A percentile compares a stretch with the other conserved stretches of the same genome.
Evolutionary conservation across 805 yeast species (phyloP).

Genomic region (Zygotorulaspora sp.): DNA sequence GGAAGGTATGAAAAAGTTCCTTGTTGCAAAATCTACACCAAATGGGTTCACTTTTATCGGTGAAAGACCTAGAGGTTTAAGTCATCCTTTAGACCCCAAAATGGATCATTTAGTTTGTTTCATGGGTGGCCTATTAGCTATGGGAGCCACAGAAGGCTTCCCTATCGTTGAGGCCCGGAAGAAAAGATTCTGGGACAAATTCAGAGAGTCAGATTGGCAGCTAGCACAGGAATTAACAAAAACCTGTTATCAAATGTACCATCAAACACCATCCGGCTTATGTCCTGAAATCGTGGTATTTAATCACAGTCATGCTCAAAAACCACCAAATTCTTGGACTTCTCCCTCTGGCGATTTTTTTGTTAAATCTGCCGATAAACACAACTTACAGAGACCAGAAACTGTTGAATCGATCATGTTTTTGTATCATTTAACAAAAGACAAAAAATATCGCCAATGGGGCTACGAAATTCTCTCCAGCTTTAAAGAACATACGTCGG

Average conservation of each 20-base stretch:
- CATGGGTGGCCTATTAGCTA: slow-evolving; percentile 80
- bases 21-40: slow-evolving; percentile 59
- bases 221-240: slow-evolving; percentile 71
- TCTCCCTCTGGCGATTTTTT: slow-evolving; percentile 49
- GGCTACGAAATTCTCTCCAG: slow-evolving; percentile 80
- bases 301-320: slow-evolving; percentile 46
- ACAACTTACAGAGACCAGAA: slow-evolving; percentile 89
- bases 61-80: slow-evolving; percentile 68
- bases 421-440: slow-evolving; percentile 73
- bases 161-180: slow-evolving; percentile 52
- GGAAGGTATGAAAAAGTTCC: slow-evolving; percentile 66
- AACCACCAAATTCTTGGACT: slow-evolving; percentile 32
- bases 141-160: slow-evolving; percentile 81
- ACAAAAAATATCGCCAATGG: slow-evolving; percentile 78
- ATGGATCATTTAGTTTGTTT: slow-evolving; percentile 95
- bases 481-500: slow-evolving; percentile 56
- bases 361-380: slow-evolving; percentile 69
- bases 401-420: slow-evolving; percentile 85
- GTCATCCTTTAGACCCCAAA: slow-evolving; percentile 55
- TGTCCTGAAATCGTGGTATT: slow-evolving; percentile 88
- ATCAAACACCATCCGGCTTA: slow-evolving; percentile 68
- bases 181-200: slow-evolving; percentile 51
- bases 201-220: slow-evolving; percentile 57
- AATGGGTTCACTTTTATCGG: slow-evolving; percentile 65
- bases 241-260: slow-evolving; percentile 82